These are phyloP conservation scores for Saccharum spontaneum DNA, from an alignment of 176 grass and related monocot genomes.

Conservation along the genomic window DNA sequence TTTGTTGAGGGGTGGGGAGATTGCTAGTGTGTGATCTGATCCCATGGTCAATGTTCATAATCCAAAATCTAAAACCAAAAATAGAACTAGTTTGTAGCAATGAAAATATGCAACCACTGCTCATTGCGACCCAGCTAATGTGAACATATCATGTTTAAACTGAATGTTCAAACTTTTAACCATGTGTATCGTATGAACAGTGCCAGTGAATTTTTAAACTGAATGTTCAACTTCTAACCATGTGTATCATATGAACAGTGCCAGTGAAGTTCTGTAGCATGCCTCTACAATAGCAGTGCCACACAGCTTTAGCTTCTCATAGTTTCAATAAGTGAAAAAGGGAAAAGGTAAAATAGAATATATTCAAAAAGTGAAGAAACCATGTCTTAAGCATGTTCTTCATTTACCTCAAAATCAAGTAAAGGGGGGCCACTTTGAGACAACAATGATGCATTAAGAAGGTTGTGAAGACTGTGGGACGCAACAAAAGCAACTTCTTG, in stretches of 20 bases:
- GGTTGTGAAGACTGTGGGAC: conserved; percentile 81
- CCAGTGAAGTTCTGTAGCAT: neutral
- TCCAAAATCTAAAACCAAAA: neutral
- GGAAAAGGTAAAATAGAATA: neutral
- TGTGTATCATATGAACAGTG: neutral
- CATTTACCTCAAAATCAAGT: conserved; percentile 95
- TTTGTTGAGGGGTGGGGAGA: neutral
- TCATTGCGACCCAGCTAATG: neutral
- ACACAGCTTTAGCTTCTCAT: neutral
- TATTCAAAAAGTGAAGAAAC: conserved; percentile 26
- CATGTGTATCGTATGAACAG: neutral
- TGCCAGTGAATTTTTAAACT: neutral
- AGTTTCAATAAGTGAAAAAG: neutral
- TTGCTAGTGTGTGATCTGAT: neutral
- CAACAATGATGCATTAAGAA: conserved; percentile 78
- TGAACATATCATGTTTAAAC: neutral
- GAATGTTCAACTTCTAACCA: neutral
- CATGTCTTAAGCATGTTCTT: conserved; percentile 23
- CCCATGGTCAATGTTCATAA: neutral
- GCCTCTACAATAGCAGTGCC: neutral
- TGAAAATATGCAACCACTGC: neutral
- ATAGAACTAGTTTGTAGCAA: neutral
- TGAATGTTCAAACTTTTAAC: neutral
- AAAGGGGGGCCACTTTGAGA: conserved; percentile 92
- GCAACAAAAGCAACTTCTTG: conserved; percentile 87